Evolutionary conservation across 441 rosid species (phyloP), one percentile per base, ranked within the genome.

Genomic region (Adansonia rubrostipa): DNA sequence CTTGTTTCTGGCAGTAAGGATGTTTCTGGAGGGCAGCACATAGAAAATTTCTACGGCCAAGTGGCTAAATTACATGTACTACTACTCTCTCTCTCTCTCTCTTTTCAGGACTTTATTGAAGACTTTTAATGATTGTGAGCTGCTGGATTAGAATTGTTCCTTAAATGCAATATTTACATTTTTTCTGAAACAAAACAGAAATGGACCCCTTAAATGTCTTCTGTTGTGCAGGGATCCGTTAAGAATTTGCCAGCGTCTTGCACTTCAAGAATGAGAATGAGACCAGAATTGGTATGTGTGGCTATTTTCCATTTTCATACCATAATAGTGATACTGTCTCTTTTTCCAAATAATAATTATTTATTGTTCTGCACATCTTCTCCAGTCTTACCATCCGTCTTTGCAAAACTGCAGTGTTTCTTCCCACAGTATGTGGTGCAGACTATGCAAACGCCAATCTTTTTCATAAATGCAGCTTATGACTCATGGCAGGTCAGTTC

Each of bases 401-500:
- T 79, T 58, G 44, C 9, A 3, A 17, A 73, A 44, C 75, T 82
- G 68, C 89, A 92, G 99, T 96, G 98, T 85, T 94, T 96, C 91
- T 96, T 96, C 97, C 98, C 98, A 0, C 94, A 96, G 78, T 54
- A 94, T 64, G 88, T 90, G 75, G 92, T 50, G 74, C 60, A 50
- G 60, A 70, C 74, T 28, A 50, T 70, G 74, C 44, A 24, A 15
- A 70, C 74, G 0, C 74, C 74, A 70, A 87, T 96, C 19, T 96
- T 96, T 71, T 87, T 96, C 75, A 81, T 92, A 65, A 96, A 96
- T 85, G 86, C 99, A 0, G 96, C 96, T 33, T 93, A 90, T 22
- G 99, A 94, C 85, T 94, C 91, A 36, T 96, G 99, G 99, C 99
- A 96, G 99, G 98, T 93, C 28, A 53, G 89, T 51, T 70, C 58